phyloP scores from a whole-genome alignment of 164 flowering plant species.

The Dillenia turbinata region DNA sequence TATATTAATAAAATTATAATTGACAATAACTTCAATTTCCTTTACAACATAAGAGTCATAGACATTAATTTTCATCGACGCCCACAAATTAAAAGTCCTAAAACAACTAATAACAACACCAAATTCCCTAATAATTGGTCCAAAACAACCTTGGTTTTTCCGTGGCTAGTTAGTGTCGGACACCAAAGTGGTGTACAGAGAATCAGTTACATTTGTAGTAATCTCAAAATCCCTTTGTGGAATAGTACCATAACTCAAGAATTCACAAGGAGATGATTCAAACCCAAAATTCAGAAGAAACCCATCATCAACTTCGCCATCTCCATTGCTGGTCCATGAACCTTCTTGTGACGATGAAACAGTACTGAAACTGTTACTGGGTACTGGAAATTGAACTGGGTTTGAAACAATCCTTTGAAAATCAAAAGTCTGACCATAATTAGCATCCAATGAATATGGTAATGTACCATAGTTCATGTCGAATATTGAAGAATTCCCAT shows the following conservation, averaged over 20 bases:
- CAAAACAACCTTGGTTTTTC: background rate
- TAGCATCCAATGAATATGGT: slow-evolving; percentile 5
- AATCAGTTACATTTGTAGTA: background rate
- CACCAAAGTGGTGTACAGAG: background rate
- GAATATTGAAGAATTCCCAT: slow-evolving; percentile 5
- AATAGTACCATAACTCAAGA: background rate
- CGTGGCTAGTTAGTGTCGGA: background rate
- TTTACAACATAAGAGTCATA: no score
- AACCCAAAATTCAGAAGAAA: background rate
- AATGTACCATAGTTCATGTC: background rate
- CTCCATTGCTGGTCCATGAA: slow-evolving; percentile 8
- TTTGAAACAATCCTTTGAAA: slow-evolving; percentile 8
- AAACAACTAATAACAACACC: no score
- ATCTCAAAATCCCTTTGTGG: background rate
- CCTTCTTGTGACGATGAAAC: slow-evolving; percentile 8
- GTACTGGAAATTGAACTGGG: slow-evolving; percentile 9
- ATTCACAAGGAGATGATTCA: background rate
- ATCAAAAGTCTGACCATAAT: slow-evolving; percentile 9
- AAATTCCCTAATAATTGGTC: no score
- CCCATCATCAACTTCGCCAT: slow-evolving; percentile 2
- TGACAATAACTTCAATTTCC: no score
- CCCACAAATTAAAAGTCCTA: no score
- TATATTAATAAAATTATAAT: no score
- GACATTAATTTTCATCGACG: no score
- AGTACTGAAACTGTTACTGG: background rate